Evolutionary conservation across 2,329 filamentous ascomycete species (phyloP).

Genomic region (Lomentospora prolificans): DNA sequence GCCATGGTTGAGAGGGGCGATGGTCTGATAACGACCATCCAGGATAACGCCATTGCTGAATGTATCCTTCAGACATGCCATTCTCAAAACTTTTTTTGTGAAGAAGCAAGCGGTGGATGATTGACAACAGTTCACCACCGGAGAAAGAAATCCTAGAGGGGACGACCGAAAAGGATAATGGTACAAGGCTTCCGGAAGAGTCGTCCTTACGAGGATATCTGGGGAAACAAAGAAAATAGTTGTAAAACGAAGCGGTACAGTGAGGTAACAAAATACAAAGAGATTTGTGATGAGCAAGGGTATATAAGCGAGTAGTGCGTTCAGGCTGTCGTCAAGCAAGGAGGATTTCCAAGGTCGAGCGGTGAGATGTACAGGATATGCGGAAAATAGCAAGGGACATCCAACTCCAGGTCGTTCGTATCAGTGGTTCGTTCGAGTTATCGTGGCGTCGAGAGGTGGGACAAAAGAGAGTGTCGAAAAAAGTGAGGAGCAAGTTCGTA

Average conservation of each 20-base stretch:
- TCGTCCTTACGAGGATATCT: slow-evolving; percentile 2
- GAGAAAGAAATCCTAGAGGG: neutral
- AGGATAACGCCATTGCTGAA: slow-evolving; percentile 73
- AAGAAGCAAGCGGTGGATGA: slow-evolving; percentile 13
- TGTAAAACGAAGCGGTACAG: slow-evolving; percentile 6
- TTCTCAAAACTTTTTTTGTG: slow-evolving; percentile 21
- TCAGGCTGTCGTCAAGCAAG: slow-evolving; percentile 9
- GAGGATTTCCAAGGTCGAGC: slow-evolving; percentile 6
- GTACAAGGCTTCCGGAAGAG: neutral
- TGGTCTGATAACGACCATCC: slow-evolving; percentile 79
- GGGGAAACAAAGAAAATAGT: slow-evolving; percentile 1
- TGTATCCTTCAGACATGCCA: slow-evolving; percentile 82
- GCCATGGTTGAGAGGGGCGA: slow-evolving; percentile 93
- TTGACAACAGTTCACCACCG: neutral
- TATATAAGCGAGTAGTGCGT: slow-evolving; percentile 19
- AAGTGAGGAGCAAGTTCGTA: slow-evolving; percentile 12
- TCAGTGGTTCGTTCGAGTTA: slow-evolving; percentile 5
- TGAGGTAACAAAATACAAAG: slow-evolving; percentile 1
- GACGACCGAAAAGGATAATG: neutral
- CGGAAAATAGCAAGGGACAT: slow-evolving; percentile 1
- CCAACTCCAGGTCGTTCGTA: slow-evolving; percentile 10
- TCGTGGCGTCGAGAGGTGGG: slow-evolving; percentile 8
- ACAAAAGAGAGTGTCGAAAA: slow-evolving; percentile 12
- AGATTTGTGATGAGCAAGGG: slow-evolving; percentile 14
- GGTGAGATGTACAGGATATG: slow-evolving; percentile 17